phyloP scores from a whole-genome alignment of 2,329 filamentous ascomycete genomes.

The Aspergillus alliaceus region DNA sequence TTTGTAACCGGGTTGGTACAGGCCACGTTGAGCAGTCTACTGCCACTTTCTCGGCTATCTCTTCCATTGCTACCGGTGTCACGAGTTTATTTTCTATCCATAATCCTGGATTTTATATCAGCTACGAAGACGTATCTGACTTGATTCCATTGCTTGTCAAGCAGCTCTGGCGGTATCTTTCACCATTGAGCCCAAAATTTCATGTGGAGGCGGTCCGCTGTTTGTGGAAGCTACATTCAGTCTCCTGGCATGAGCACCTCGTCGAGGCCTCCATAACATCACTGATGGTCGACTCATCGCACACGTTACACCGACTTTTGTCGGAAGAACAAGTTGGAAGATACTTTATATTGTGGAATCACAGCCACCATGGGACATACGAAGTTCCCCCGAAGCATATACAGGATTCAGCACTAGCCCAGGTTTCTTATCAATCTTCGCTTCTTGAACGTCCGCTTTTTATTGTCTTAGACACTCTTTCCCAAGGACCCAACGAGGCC shows the following conservation, averaged over 20 bases:
- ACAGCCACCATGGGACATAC: constrained; percentile 41
- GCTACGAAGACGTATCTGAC: constrained; percentile 52
- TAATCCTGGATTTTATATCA: constrained; percentile 35
- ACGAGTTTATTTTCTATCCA: constrained; percentile 40
- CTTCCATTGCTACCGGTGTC: constrained; percentile 51
- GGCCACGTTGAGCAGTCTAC: constrained; percentile 26
- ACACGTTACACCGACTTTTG: constrained; percentile 26
- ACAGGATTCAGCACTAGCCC: constrained; percentile 27
- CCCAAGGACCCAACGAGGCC: constrained; percentile 70
- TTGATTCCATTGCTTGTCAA: constrained; percentile 69
- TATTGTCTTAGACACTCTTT: constrained; percentile 74
- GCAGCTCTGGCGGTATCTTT: constrained; percentile 77
- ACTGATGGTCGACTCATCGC: constrained; percentile 59
- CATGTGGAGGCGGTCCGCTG: constrained; percentile 89
- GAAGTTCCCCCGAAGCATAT: constrained; percentile 36
- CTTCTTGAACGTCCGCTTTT: constrained; percentile 81
- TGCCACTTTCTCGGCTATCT: constrained; percentile 36
- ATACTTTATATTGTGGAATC: constrained; percentile 45
- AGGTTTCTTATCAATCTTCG: constrained; percentile 44
- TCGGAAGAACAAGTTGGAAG: constrained; percentile 37
- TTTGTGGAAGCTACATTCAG: constrained; percentile 80
- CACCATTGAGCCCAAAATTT: constrained; percentile 81
- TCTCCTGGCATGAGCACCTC: constrained; percentile 67
- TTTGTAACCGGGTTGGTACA: constrained; percentile 26
- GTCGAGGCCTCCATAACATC: constrained; percentile 77